These are phyloP conservation scores for Eucalyptus polyanthemos DNA, from an alignment of 345 rosid genomes.

Conservation along the genomic window DNA sequence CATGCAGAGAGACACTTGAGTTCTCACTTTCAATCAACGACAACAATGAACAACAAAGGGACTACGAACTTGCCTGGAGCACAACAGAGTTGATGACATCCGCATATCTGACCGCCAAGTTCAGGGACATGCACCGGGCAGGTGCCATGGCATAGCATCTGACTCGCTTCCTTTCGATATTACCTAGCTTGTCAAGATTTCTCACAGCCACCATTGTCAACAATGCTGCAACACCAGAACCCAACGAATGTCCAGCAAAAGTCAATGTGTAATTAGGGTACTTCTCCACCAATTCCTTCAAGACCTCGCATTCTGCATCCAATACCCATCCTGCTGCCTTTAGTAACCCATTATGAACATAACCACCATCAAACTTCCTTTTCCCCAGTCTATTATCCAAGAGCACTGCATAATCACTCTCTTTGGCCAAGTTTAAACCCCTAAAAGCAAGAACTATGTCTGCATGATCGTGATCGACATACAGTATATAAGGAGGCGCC, in stretches of 20 bases:
- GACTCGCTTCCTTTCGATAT: conserved; percentile 65
- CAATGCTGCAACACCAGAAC: conserved; percentile 93
- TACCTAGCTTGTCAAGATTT: conserved; percentile 50
- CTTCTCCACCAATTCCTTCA: conserved; percentile 51
- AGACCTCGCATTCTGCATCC: conserved; percentile 59
- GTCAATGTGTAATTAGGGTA: conserved; percentile 75
- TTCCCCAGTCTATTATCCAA: conserved; percentile 83
- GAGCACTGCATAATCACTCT: conserved; percentile 77
- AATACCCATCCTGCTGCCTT: conserved; percentile 85
- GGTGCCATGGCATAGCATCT: conserved; percentile 94
- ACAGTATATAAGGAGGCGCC: conserved; percentile 72
- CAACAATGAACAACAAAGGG: neutral
- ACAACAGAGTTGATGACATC: conserved; percentile 93
- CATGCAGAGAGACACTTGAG: neutral
- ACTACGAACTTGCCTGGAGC: conserved; percentile 59
- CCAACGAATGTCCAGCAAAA: conserved; percentile 89
- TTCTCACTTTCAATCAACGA: neutral
- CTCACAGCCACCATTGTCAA: conserved; percentile 57
- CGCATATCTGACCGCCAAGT: conserved; percentile 88
- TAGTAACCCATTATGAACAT: conserved; percentile 87
- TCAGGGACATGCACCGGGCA: conserved; percentile 95
- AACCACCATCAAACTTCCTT: conserved; percentile 79
- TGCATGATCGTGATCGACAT: conserved; percentile 62
- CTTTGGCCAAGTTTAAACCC: conserved; percentile 82
- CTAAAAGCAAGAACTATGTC: conserved; percentile 76